Base-by-base conservation (phyloP, 805 yeast species). In the Osmozyma mogii region DNA sequence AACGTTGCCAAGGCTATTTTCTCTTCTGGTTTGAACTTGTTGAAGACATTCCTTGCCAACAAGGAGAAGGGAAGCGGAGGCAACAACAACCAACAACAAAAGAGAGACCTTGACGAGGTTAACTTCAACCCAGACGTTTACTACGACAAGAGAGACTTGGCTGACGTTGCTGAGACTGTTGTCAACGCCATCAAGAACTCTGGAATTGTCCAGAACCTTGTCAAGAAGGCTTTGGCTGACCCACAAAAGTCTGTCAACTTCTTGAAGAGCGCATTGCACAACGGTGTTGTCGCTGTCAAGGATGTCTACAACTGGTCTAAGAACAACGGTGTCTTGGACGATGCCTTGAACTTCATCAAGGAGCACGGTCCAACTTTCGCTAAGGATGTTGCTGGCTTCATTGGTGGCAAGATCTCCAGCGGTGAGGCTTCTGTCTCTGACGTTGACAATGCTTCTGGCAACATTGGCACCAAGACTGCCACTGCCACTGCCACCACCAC, bases 271-370 rank as follows among this genome's bases (percentile, higher is more conserved):
- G 62, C 53, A 24, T 51, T 58, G 35, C 40, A 50, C 37, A 44
- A 47, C 26, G 68, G 65, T 27, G 28, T 52, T 27, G 58, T 53
- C 23, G 36, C 52, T 20, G 54, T 40, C 27, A 54, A 54, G 48
- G 65, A 61, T 27, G 33, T 60, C 22, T 57, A 44, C 50, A 19
- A 22, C 24, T 62, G 65, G 65, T 56, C 65, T 35, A 55, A 60
- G 46, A 32, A 41, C 12, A 47, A 54, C 9, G 68, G 68, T 36
- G 22, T 61, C 17, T 52, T 60, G 42, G 36, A 39, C 30, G 23
- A 44, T 4, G 54, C 49, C 29, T 38, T 60, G 25, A 24, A 32
- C 20, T 54, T 42, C 46, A 31, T 57, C 25, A 36, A 39, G 14
- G 34, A 34, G 22, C 44, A 47, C 44, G 65, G 61, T 35, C 45